Conservation (phyloP, 2,329 filamentous ascomycete genomes). For the Sarocladium kiliense region DNA sequence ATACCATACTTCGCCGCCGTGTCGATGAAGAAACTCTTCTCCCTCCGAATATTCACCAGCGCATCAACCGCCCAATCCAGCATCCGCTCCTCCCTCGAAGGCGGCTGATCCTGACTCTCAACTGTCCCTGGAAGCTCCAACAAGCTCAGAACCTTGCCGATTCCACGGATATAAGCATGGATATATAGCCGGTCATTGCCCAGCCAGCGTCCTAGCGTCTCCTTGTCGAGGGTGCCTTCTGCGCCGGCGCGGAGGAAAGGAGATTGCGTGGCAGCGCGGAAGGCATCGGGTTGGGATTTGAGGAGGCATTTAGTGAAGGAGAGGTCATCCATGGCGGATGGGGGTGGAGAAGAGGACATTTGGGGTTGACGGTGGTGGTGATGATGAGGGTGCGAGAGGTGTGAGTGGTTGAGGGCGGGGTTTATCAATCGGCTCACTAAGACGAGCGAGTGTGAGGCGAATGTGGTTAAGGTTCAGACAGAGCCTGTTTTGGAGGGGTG, state of each 20-base stretch:
- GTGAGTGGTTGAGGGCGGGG: not conserved
- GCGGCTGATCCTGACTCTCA: not conserved
- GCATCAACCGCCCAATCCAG: conserved; percentile 59
- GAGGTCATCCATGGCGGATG: conserved; percentile 9
- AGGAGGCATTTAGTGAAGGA: conserved; percentile 55
- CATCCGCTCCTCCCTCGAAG: conserved; percentile 30
- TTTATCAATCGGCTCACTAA: not conserved
- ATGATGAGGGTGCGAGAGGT: not conserved
- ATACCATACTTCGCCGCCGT: conserved; percentile 58
- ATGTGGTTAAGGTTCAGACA: not conserved
- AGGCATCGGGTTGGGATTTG: conserved; percentile 37
- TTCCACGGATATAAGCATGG: conserved; percentile 63
- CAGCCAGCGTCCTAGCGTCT: conserved; percentile 59
- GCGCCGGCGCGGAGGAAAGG: conserved; percentile 63
- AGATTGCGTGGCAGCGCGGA: conserved; percentile 56
- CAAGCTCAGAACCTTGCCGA: conserved; percentile 53
- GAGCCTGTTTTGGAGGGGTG: not conserved
- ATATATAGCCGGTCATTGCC: conserved; percentile 68
- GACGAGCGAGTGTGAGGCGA: not conserved
- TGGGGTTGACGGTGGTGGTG: not conserved
- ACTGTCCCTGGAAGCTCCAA: not conserved
- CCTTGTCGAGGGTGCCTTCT: conserved; percentile 52
- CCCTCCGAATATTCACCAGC: conserved; percentile 60
- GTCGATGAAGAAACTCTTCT: conserved; percentile 63
- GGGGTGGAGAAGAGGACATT: not conserved